Evolutionary conservation across 2,329 filamentous ascomycete species (phyloP).

Genomic region (Colletotrichum costaricense): DNA sequence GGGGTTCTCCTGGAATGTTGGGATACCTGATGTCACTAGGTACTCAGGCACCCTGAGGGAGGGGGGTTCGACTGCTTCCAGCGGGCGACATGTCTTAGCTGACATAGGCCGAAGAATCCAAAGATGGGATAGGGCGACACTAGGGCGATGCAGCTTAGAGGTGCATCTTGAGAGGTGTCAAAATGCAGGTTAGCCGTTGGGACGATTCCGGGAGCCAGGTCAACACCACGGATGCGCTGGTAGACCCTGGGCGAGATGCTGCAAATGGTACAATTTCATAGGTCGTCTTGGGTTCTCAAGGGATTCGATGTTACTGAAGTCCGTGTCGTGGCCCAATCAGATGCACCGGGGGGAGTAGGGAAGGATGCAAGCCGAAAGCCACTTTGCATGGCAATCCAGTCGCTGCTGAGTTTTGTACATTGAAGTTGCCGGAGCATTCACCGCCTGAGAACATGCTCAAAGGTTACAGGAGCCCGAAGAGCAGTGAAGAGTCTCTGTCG

Average conservation of each 20-base stretch:
- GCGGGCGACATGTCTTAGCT: not conserved
- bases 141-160: not conserved
- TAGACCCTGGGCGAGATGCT: not conserved
- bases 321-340: not conserved
- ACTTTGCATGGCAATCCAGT: not conserved
- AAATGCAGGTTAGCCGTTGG: not conserved
- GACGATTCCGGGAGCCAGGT: not conserved
- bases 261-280: not conserved
- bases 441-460: not conserved
- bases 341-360: not conserved
- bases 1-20: conserved; percentile 3
- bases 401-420: not conserved
- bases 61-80: not conserved
- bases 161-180: not conserved
- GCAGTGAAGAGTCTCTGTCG: not conserved
- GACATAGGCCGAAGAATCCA: not conserved
- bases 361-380: not conserved
- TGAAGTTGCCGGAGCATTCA: not conserved
- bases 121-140: not conserved
- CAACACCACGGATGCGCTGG: not conserved
- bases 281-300: too few relatives aligned
- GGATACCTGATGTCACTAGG: not conserved
- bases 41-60: not conserved
- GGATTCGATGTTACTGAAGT: not conserved
- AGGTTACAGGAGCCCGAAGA: not conserved